Percentiles rank a stretch among this genome's conserved stretches.
Conservation (phyloP, 2,329 filamentous ascomycete genomes). For the Calonectria hawksworthii region DNA sequence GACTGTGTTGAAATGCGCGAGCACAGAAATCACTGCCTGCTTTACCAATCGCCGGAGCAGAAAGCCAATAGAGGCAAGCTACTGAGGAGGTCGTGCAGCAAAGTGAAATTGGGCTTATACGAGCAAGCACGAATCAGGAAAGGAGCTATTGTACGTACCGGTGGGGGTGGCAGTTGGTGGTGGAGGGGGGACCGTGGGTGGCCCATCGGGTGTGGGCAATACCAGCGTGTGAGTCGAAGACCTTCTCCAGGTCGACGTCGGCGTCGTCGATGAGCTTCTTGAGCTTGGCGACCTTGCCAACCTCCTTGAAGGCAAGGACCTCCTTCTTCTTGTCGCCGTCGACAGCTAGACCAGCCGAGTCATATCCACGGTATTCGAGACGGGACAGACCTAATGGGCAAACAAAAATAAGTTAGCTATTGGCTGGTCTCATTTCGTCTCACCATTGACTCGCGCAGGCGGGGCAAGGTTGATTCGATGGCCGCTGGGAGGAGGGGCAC, state of each 20-base stretch:
- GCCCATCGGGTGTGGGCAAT: constrained; percentile 99
- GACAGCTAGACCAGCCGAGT: constrained; percentile 94
- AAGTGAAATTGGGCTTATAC: constrained; percentile 6
- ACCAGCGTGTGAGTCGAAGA: constrained; percentile 97
- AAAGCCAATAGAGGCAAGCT: neutral
- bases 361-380: constrained; percentile 98
- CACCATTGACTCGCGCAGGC: constrained; percentile 44
- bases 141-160: constrained; percentile 70
- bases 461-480: constrained; percentile 41
- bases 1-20: neutral
- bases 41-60: neutral
- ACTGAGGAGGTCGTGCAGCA: neutral
- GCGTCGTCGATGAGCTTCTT: constrained; percentile 90
- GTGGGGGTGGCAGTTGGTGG: constrained; percentile 98
- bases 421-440: constrained; percentile 42
- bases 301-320: constrained; percentile 97
- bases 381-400: constrained; percentile 81
- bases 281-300: constrained; percentile 98
- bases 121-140: neutral
- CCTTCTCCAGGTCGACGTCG: constrained; percentile 88
- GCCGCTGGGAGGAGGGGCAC: constrained; percentile 31
- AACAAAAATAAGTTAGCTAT: constrained; percentile 34
- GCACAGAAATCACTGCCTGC: neutral
- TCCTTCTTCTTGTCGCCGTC: constrained; percentile 99
- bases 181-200: constrained; percentile 94